These are phyloP conservation scores for Trametes pubescens DNA, from an alignment of 1,284 basidiomycete species.

Conservation along the genomic window DNA sequence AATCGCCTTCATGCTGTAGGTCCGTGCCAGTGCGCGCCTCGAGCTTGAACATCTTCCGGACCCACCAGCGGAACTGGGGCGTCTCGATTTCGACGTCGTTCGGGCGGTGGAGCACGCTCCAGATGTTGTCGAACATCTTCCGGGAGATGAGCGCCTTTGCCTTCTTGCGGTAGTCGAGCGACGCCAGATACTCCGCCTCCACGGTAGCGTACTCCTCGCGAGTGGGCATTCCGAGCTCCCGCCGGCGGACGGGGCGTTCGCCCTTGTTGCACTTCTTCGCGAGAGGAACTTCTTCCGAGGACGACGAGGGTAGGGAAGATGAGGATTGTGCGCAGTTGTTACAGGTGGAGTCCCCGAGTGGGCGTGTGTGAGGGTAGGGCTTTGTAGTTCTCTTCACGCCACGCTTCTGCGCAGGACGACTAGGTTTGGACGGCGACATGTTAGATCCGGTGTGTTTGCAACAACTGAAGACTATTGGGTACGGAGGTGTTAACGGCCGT, in stretches of 20 bases:
- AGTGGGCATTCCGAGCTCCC: constrained; percentile 38
- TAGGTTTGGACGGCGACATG: not conserved
- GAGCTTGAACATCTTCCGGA: constrained; percentile 77
- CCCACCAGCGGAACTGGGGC: constrained; percentile 76
- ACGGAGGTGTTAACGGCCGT: not conserved
- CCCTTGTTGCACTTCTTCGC: not conserved
- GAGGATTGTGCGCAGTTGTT: constrained; percentile 2
- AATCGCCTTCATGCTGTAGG: not conserved
- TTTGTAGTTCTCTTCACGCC: not conserved
- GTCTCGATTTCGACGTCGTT: constrained; percentile 31
- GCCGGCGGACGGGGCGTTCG: constrained; percentile 4
- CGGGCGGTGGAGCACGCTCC: constrained; percentile 61
- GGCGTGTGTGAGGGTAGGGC: constrained; percentile 4
- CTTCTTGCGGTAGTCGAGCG: constrained; percentile 63
- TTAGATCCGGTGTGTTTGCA: not conserved
- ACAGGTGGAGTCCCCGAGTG: not conserved
- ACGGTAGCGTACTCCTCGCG: constrained; percentile 59
- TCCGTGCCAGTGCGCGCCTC: constrained; percentile 42
- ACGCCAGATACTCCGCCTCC: constrained; percentile 61
- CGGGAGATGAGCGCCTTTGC: constrained; percentile 77
- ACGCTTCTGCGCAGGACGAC: not conserved
- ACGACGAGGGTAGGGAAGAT: not conserved
- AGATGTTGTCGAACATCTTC: constrained; percentile 71
- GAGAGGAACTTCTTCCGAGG: not conserved
- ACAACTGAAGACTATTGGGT: not conserved